Conservation (phyloP, 2,329 filamentous ascomycete genomes). For the Trichoderma polysporum region DNA sequence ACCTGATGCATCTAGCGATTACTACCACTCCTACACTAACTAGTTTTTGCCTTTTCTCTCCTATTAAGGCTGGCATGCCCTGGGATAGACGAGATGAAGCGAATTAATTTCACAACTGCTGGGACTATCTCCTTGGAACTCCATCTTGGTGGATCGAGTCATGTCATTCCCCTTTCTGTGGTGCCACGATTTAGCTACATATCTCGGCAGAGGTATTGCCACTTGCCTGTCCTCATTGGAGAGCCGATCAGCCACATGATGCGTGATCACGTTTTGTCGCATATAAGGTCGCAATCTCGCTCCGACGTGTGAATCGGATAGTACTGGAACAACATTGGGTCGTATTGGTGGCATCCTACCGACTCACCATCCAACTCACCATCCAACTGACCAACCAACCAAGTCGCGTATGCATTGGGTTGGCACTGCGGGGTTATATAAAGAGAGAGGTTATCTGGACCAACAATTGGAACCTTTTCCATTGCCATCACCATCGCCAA, state of each 20-base stretch:
- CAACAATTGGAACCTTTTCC: not conserved
- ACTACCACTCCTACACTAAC: too few species aligned
- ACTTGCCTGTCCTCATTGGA: not conserved
- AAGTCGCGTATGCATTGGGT: not conserved
- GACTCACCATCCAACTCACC: too few species aligned
- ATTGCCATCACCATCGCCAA: not conserved
- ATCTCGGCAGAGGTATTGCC: not conserved
- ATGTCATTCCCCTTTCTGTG: not conserved
- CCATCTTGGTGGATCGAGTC: not conserved
- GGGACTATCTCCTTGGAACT: too few species aligned
- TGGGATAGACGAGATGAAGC: not conserved
- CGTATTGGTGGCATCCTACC: not conserved
- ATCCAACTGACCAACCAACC: not conserved
- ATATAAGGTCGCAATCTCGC: not conserved
- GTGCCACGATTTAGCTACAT: not conserved
- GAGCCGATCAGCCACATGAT: not conserved
- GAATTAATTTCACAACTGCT: not conserved
- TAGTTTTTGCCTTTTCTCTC: not conserved
- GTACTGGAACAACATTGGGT: not conserved
- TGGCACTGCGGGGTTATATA: not conserved
- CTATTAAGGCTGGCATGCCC: not conserved
- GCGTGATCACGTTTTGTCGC: not conserved
- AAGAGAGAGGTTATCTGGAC: not conserved
- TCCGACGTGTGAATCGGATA: not conserved
- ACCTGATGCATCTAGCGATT: too few species aligned